Percentiles rank a stretch among this genome's conserved stretches.
These are phyloP conservation scores for Coemansia sp. DNA, from an alignment of 192 early-diverging fungal species.

Conservation along the genomic window DNA sequence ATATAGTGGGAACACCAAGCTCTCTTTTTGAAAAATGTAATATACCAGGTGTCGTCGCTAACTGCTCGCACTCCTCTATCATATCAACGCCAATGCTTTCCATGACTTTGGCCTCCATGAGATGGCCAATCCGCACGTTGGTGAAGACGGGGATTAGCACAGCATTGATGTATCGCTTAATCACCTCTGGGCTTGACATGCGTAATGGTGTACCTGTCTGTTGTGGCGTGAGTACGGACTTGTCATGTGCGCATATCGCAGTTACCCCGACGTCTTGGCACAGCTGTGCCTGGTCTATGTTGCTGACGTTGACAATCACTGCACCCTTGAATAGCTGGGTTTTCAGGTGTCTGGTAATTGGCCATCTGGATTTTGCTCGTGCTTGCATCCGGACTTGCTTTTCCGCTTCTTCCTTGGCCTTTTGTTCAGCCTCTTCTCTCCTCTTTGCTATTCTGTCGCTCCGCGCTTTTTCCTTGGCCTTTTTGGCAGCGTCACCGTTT, in stretches of 20 bases:
- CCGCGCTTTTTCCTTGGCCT: neutral
- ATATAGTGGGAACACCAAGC: constrained; percentile 88
- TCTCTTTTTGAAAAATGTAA: constrained; percentile 86
- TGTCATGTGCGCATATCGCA: constrained; percentile 94
- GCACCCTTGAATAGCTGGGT: constrained; percentile 78
- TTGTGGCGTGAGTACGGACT: constrained; percentile 84
- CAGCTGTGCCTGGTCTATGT: constrained; percentile 90
- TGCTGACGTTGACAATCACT: constrained; percentile 96
- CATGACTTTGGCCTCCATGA: constrained; percentile 82
- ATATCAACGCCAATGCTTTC: constrained; percentile 1
- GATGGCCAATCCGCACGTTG: constrained; percentile 93
- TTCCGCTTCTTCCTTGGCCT: neutral
- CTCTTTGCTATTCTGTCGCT: neutral
- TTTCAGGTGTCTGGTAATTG: neutral
- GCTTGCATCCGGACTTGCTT: neutral
- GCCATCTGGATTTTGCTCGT: neutral
- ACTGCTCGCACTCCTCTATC: constrained; percentile 23
- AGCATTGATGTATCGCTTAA: constrained; percentile 84
- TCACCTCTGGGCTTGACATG: constrained; percentile 93
- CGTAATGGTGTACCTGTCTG: constrained; percentile 79
- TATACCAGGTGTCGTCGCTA: constrained; percentile 71
- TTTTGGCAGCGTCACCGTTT: neutral
- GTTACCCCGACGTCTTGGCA: constrained; percentile 91
- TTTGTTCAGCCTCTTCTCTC: neutral
- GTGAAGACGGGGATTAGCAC: constrained; percentile 97